Conservation (phyloP, 257 asterid genomes). For the Oldenlandia corymbosa region DNA sequence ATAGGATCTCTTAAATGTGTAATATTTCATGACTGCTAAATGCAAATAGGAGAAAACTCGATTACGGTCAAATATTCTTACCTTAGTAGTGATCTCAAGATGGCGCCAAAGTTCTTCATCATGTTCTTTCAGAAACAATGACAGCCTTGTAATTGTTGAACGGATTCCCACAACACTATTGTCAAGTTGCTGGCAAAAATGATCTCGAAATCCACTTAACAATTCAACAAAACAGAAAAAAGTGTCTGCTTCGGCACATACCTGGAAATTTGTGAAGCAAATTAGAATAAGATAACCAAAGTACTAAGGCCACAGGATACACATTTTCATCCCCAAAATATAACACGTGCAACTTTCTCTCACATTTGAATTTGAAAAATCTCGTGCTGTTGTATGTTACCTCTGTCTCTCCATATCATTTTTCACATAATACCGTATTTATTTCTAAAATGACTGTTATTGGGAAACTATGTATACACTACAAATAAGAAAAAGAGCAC, state of each 20-base stretch:
- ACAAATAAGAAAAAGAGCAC: not conserved
- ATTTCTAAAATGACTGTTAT: not conserved
- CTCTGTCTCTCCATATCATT: not conserved
- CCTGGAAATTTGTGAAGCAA: conserved; percentile 47
- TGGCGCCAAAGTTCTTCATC: conserved; percentile 99
- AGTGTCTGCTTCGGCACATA: conserved; percentile 82
- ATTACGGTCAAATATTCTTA: conserved; percentile 25
- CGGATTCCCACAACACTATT: conserved; percentile 96
- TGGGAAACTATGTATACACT: not conserved
- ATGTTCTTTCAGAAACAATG: conserved; percentile 83
- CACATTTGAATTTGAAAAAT: too few species aligned
- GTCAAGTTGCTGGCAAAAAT: conserved; percentile 94
- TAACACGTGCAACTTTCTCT: not conserved
- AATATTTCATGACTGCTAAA: not conserved
- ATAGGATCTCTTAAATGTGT: not conserved
- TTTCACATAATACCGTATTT: not conserved
- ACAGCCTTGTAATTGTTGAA: conserved; percentile 78
- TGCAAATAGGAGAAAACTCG: not conserved
- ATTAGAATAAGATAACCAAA: conserved; percentile 20
- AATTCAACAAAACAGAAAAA: conserved; percentile 97
- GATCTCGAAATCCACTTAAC: conserved; percentile 87
- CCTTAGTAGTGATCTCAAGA: conserved; percentile 90
- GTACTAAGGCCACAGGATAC: not conserved
- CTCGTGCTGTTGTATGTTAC: not conserved
- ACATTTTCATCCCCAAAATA: not conserved